Evolutionary conservation across 352 stramenopile species (phyloP), one percentile per base, ranked within the genome.

Genomic region (Phytophthora colocasiae): DNA sequence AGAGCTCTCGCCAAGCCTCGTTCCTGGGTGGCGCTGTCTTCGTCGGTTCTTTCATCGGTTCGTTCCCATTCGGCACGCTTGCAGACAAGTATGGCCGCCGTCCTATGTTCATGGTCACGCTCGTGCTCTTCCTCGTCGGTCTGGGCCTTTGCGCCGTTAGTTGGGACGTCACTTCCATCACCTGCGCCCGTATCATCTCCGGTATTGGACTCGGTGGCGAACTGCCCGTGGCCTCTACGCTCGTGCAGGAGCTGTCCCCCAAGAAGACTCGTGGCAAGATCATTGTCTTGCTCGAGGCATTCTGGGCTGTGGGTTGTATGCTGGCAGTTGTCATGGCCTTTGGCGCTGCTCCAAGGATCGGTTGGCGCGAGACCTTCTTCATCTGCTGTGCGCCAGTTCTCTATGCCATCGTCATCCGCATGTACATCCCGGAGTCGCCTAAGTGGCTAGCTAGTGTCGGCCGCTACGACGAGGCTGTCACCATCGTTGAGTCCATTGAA

Each of bases 371-470:
- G 29, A 84, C 81, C 14, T 90, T 85, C 44, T 81, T 80, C 49
- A 51, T 90, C 9, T 87, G 63, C 56, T 83, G 69, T 48, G 81
- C 80, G 40, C 70, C 71, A 4, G 79, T 86, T 14, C 6, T 92
- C 2, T 92, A 85, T 50, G 72, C 77, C 8, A 66, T 67, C 34
- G 71, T 83, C 8, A 79, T 92, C 32, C 75, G 77, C 17, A 75
- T 85, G 29, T 73, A 49, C 24, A 76, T 90, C 41, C 83, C 80
- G 0, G 83, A 92, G 65, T 90, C 81, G n/a, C 81, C 83, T 43
- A 88, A 89, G 64, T 92, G 83, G 83, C 69, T 90, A 9, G 83
- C 83, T 24, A 87, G 75, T 29, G 81, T 92, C 17, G 81, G 81
- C 7, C 79, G 83, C 17, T 84, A 83, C 31, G 70, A 88, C 4